These are phyloP conservation scores for Suhomyces tanzawaensis DNA, from an alignment of 805 yeast species.

Conservation along the genomic window DNA sequence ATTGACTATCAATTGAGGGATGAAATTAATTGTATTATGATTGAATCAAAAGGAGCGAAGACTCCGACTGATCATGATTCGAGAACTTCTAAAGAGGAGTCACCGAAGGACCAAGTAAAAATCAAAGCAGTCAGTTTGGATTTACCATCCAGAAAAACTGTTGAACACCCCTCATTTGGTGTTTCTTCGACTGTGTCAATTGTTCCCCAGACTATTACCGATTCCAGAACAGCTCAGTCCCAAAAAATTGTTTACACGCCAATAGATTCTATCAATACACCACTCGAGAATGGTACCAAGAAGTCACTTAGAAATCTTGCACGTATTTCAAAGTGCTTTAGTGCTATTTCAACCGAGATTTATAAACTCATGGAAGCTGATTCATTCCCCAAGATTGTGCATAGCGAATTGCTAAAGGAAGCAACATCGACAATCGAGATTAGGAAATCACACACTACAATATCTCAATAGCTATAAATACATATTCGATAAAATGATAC, in stretches of 20 bases:
- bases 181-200: too few relatives aligned
- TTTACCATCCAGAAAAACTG: too few relatives aligned
- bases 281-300: neutral
- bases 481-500: neutral
- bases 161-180: neutral
- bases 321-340: slow-evolving; percentile 44
- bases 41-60: slow-evolving; percentile 2
- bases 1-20: slow-evolving; percentile 55
- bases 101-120: too few relatives aligned
- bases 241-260: neutral
- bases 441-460: neutral
- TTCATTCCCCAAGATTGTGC: slow-evolving; percentile 67
- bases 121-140: too few relatives aligned
- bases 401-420: slow-evolving; percentile 20
- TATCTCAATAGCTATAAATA: slow-evolving; percentile 1
- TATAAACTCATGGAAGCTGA: slow-evolving; percentile 66
- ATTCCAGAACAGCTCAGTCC: too few relatives aligned
- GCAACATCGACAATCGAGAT: slow-evolving; percentile 1
- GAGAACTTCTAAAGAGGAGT: too few relatives aligned
- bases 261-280: neutral
- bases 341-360: slow-evolving; percentile 49
- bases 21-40: slow-evolving; percentile 30
- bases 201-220: too few relatives aligned
- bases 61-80: neutral
- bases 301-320: neutral